Base-by-base conservation (phyloP, 108 stramenopile species). In the Skeletonema menzelii region DNA sequence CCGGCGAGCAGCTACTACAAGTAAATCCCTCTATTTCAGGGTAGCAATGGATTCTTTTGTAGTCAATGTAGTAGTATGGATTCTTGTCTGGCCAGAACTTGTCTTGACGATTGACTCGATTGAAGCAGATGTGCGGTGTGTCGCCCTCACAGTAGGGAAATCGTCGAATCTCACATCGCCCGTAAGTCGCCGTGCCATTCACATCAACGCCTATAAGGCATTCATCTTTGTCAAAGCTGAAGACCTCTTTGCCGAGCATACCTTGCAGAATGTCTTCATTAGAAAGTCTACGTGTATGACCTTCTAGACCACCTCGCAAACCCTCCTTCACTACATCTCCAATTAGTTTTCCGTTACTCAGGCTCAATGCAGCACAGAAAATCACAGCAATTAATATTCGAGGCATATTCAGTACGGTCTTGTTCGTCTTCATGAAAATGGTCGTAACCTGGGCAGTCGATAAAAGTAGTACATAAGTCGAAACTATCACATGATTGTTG, bases 51-150 rank as follows among this genome's bases (percentile, higher is more conserved):
- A 84, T 67, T 20, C 83, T 72, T 26, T 76, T 61, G 70, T 84
- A 84, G 67, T 84, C 77, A 63, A 84, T 84, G 70, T 84, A 84
- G 32, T 69, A 84, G 24, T 76, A 62, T 8, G 83, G 83, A 80
- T 84, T 69, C 56, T 78, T 78, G 34, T 84, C 83, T 1, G 70
- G 76, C 70, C 75, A 80, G 55, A 84, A 84, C 12, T 75, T 71
- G 57, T 84, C 83, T 62, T 76, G 83, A 2, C 83, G 83, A 63
- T 84, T 84, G 56, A 80, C 61, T 30, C 83, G 59, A 44, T 84
- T 84, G 70, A 78, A 84, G 49, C 83, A 84, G 30, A 84, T 80
- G 70, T 77, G 57, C 22, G 79, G 77, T 38, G 11, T 59, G 30
- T 80, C 63, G 53, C 75, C 79, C 5, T 55, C 31, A 53, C 83